These are phyloP conservation scores for Thinopyrum elongatum DNA, from an alignment of 176 grass and related monocot genomes.

Conservation along the genomic window DNA sequence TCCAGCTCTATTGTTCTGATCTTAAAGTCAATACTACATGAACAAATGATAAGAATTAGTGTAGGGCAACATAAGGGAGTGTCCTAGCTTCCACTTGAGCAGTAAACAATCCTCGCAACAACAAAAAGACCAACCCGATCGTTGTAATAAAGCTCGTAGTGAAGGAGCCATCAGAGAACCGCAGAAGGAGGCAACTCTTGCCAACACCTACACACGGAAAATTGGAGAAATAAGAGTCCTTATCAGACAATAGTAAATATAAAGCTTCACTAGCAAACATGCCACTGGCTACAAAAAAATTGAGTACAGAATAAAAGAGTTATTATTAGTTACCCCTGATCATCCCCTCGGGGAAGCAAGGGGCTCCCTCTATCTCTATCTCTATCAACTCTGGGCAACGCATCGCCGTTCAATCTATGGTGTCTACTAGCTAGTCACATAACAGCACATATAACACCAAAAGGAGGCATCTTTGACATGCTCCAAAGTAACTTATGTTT, in stretches of 20 bases:
- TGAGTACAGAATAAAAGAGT: neutral
- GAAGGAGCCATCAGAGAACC: constrained; percentile 96
- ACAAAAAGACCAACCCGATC: constrained; percentile 60
- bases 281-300: neutral
- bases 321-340: neutral
- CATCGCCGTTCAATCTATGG: neutral
- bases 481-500: neutral
- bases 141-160: constrained; percentile 97
- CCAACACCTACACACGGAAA: constrained; percentile 70
- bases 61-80: neutral
- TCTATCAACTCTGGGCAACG: neutral
- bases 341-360: neutral
- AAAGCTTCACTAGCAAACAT: neutral
- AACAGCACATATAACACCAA: neutral
- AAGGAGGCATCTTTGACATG: neutral
- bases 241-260: neutral
- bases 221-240: neutral
- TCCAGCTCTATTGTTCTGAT: constrained; percentile 95
- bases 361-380: neutral
- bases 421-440: neutral
- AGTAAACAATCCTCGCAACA: constrained; percentile 1
- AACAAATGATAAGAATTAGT: constrained; percentile 16
- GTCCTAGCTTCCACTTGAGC: neutral
- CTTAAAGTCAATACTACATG: constrained; percentile 87
- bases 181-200: constrained; percentile 94